Conservation (phyloP, 139 green algal genomes). For the Chlorella vulgaris region DNA sequence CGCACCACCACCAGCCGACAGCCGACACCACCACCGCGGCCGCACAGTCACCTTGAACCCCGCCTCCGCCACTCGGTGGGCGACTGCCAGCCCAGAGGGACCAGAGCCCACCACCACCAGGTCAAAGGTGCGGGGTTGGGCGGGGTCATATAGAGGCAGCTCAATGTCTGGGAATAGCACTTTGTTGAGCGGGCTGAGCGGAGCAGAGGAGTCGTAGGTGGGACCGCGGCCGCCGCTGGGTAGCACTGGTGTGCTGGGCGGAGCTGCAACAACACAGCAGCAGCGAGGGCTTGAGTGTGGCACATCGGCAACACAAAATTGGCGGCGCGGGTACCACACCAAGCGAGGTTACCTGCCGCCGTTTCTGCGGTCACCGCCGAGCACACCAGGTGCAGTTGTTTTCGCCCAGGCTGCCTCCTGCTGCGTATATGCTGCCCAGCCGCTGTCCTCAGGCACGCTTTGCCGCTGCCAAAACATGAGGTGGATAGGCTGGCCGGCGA, state of each 20-base stretch:
- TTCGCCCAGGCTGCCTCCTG: not conserved
- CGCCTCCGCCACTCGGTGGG: constrained; percentile 60
- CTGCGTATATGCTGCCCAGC: not conserved
- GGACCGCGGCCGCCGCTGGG: constrained; percentile 7
- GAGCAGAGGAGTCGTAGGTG: not conserved
- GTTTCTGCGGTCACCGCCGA: not conserved
- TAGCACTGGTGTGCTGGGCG: constrained; percentile 12
- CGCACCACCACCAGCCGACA: too few species aligned
- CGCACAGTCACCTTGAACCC: constrained; percentile 55
- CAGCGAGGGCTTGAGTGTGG: not conserved
- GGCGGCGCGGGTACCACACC: not conserved
- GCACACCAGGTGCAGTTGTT: not conserved
- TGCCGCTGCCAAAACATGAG: not conserved
- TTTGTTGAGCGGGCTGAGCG: not conserved
- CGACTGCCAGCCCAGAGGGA: constrained; percentile 86
- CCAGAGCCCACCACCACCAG: constrained; percentile 90
- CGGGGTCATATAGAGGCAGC: constrained; percentile 26
- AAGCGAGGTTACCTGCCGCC: not conserved
- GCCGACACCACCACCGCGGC: too few species aligned
- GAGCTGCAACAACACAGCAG: too few species aligned
- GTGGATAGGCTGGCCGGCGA: too few species aligned
- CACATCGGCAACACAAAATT: not conserved
- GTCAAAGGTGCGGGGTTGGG: constrained; percentile 63
- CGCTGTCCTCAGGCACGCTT: not conserved
- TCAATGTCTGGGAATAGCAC: constrained; percentile 35